These are phyloP conservation scores for Plantago elongata DNA, from an alignment of 257 asterid genomes.

Conservation along the genomic window DNA sequence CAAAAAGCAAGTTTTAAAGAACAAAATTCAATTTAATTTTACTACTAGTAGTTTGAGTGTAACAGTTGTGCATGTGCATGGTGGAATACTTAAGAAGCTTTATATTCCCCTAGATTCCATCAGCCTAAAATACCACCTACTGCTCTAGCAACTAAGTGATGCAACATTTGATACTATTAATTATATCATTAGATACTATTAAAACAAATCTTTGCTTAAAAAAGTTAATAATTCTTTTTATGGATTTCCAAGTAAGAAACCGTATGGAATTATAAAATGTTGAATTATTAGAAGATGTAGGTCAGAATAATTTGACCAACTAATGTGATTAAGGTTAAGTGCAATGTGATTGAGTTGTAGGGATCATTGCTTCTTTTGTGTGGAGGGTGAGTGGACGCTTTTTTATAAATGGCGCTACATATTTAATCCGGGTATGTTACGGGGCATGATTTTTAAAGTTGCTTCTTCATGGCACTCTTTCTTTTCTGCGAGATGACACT, in stretches of 20 bases:
- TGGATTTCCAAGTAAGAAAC: background rate
- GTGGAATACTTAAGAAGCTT: constrained; percentile 31
- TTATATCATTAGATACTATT: background rate
- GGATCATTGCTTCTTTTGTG: constrained; percentile 26
- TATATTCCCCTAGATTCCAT: constrained; percentile 32
- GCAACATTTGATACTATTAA: constrained; percentile 12
- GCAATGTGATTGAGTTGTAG: constrained; percentile 37
- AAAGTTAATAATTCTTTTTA: too few relatives aligned
- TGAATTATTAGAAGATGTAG: constrained; percentile 37
- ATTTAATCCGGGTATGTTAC: background rate
- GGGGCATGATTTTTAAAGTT: background rate
- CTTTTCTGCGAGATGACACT: too few relatives aligned
- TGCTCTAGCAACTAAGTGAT: background rate
- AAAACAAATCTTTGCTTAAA: too few relatives aligned
- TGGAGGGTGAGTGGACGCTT: constrained; percentile 74
- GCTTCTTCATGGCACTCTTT: too few relatives aligned
- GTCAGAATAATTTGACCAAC: constrained; percentile 32
- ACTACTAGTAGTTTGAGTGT: background rate
- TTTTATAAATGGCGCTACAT: constrained; percentile 26
- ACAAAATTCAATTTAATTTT: constrained; percentile 5
- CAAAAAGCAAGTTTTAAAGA: constrained; percentile 16
- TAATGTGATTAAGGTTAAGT: constrained; percentile 32
- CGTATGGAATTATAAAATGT: constrained; percentile 3
- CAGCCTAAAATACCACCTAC: constrained; percentile 13
- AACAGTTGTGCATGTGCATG: constrained; percentile 32